Evolutionary conservation across 2,329 filamentous ascomycete species (phyloP).

Genomic region (Talaromyces atroroseus): DNA sequence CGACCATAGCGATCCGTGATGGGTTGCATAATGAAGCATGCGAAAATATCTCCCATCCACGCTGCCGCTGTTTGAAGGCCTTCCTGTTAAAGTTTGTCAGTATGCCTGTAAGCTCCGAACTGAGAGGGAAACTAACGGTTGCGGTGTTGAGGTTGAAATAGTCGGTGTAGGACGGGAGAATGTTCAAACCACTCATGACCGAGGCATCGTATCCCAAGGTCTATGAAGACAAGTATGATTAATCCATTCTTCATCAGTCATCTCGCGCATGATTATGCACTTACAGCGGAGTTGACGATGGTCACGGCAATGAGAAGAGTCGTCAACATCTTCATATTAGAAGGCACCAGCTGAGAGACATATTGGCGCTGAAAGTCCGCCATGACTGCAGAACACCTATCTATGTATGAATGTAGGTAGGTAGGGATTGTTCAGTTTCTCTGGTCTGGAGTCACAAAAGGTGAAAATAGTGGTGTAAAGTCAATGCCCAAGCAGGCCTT

Average conservation of each 20-base stretch:
- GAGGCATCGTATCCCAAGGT: slow-evolving; percentile 14
- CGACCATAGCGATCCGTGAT: background rate
- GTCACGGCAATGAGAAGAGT: background rate
- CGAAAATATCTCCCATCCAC: background rate
- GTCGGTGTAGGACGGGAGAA: background rate
- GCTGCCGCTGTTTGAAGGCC: background rate
- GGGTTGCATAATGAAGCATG: background rate
- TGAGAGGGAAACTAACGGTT: background rate
- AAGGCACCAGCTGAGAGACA: background rate
- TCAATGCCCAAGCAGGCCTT: too few relatives aligned
- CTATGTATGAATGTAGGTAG: background rate
- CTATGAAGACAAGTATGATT: background rate
- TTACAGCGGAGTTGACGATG: background rate
- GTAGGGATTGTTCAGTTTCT: background rate
- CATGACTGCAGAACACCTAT: background rate
- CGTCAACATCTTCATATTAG: background rate
- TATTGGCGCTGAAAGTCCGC: background rate
- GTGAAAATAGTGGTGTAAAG: too few relatives aligned
- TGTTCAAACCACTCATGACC: slow-evolving; percentile 6
- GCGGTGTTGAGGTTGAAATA: background rate
- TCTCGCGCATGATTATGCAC: too few relatives aligned
- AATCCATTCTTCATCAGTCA: too few relatives aligned
- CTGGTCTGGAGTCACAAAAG: too few relatives aligned
- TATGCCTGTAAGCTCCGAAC: too few relatives aligned
- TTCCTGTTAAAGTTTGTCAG: too few relatives aligned